phyloP scores from a whole-genome alignment of 2,329 filamentous ascomycete species.

The Aspergillus brunneoviolaceus region DNA sequence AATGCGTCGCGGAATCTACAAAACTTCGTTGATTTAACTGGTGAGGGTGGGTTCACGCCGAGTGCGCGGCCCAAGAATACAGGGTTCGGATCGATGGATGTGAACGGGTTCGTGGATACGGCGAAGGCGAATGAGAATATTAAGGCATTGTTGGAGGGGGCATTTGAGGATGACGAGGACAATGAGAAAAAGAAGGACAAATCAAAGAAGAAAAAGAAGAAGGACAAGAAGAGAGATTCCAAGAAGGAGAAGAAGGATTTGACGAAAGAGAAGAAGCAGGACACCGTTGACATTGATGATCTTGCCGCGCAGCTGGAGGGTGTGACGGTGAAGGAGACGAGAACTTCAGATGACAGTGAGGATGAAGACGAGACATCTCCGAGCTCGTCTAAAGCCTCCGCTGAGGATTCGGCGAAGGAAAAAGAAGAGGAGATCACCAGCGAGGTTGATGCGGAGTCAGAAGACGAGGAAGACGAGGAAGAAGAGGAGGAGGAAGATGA shows the following conservation, averaged over 20 bases:
- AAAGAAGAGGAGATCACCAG: slow-evolving; percentile 31
- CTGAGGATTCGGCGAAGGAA: slow-evolving; percentile 24
- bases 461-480: slow-evolving; percentile 34
- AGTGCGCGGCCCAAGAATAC: slow-evolving; percentile 48
- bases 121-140: slow-evolving; percentile 54
- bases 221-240: slow-evolving; percentile 19
- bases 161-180: slow-evolving; percentile 53
- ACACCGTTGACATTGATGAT: slow-evolving; percentile 39
- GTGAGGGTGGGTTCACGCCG: slow-evolving; percentile 48
- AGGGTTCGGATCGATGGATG: slow-evolving; percentile 55
- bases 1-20: slow-evolving; percentile 46
- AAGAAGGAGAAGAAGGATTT: slow-evolving; percentile 21
- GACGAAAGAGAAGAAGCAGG: slow-evolving; percentile 23
- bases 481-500: slow-evolving; percentile 53
- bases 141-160: slow-evolving; percentile 52
- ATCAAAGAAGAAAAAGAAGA: slow-evolving; percentile 40
- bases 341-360: slow-evolving; percentile 32
- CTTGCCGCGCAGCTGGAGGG: slow-evolving; percentile 45
- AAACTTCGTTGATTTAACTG: slow-evolving; percentile 52
- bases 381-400: slow-evolving; percentile 48
- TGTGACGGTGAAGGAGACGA: slow-evolving; percentile 40
- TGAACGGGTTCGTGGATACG: slow-evolving; percentile 51
- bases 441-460: slow-evolving; percentile 13
- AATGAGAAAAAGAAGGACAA: slow-evolving; percentile 47
- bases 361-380: slow-evolving; percentile 36